These are phyloP conservation scores for Vitrella brassicaformis DNA, from an alignment of 73 alveolate genomes.

Conservation along the genomic window DNA sequence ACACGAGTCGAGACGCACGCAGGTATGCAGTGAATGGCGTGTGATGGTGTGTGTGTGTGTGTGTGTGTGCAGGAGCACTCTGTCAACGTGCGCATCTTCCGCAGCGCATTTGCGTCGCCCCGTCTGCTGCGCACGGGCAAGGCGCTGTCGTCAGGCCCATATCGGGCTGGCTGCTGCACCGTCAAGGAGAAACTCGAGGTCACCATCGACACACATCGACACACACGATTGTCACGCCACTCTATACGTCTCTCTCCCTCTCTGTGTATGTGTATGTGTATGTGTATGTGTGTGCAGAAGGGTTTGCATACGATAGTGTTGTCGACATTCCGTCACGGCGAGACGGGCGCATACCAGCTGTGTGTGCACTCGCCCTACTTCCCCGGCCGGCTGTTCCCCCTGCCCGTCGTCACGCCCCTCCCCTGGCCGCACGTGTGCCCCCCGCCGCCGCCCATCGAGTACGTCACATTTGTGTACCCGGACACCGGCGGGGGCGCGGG, in stretches of 20 bases:
- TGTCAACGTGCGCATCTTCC: not conserved
- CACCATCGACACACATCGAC: no score
- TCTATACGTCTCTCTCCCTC: not conserved
- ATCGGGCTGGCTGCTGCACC: not conserved
- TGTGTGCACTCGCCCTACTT: not conserved
- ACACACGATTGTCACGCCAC: not conserved
- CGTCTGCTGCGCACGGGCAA: not conserved
- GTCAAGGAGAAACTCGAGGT: not conserved
- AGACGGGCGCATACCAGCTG: not conserved
- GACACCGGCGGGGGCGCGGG: not conserved
- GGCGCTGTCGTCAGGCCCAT: not conserved
- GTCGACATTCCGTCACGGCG: not conserved
- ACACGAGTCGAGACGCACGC: no score
- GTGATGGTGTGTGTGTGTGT: no score
- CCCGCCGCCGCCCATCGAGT: not conserved
- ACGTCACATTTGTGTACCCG: not conserved
- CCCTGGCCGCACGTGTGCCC: not conserved
- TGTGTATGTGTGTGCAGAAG: not conserved
- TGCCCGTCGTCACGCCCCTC: not conserved
- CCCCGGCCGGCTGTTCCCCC: no score
- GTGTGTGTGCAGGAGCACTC: slow-evolving; percentile 4
- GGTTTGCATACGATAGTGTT: not conserved
- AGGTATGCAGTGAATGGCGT: no score
- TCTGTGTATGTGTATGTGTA: not conserved
- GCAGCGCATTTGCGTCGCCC: not conserved